Evolutionary conservation across 805 yeast species (phyloP).

Genomic region (Kregervanrija pseudodelftensis): DNA sequence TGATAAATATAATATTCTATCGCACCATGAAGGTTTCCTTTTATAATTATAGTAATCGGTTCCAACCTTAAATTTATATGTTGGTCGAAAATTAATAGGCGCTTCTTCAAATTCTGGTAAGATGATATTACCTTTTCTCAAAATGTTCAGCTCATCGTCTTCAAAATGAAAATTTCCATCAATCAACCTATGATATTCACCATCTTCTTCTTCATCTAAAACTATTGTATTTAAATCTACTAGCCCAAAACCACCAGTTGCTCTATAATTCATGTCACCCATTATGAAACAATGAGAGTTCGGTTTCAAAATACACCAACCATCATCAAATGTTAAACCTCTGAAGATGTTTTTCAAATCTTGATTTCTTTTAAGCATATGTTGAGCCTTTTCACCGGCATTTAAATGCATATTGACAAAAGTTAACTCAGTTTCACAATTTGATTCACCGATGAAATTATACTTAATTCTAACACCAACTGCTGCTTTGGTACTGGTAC

Average conservation of each 20-base stretch:
- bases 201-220: background rate
- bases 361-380: constrained; percentile 41
- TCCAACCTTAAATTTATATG: constrained; percentile 59
- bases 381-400: constrained; percentile 64
- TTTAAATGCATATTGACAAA: constrained; percentile 66
- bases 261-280: constrained; percentile 85
- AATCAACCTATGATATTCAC: constrained; percentile 1
- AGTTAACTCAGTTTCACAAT: constrained; percentile 35
- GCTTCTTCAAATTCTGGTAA: constrained; percentile 64
- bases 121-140: constrained; percentile 35
- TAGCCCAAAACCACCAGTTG: constrained; percentile 23
- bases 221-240: background rate
- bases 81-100: constrained; percentile 62
- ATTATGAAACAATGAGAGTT: constrained; percentile 56
- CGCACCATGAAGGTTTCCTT: constrained; percentile 87
- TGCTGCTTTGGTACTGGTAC: constrained; percentile 70
- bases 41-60: constrained; percentile 42
- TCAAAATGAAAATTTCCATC: constrained; percentile 10
- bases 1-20: constrained; percentile 58
- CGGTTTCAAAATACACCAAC: constrained; percentile 44
- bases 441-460: constrained; percentile 10
- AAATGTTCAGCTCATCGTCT: constrained; percentile 44
- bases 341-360: constrained; percentile 45
- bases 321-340: constrained; percentile 52
- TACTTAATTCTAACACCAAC: constrained; percentile 49